Percentiles rank a stretch among this genome's conserved stretches.
phyloP scores from a whole-genome alignment of 2,329 filamentous ascomycete genomes.

The Talaromyces sp. region DNA sequence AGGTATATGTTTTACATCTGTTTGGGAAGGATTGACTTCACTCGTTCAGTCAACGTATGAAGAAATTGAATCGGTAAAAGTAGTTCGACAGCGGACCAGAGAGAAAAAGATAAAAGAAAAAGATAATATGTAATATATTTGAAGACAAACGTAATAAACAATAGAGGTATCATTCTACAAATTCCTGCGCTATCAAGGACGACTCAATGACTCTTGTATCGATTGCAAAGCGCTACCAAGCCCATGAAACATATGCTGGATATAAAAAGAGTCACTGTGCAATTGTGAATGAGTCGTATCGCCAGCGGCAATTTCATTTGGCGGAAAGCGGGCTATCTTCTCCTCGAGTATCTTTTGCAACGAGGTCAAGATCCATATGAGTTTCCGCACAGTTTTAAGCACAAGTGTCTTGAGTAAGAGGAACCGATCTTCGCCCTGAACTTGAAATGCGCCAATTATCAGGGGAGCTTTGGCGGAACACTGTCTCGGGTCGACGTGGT shows the following conservation, averaged over 20 bases:
- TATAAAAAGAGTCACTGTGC: background rate
- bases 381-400: background rate
- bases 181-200: background rate
- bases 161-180: background rate
- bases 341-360: constrained; percentile 4
- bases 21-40: background rate
- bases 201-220: background rate
- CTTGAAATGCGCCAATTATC: background rate
- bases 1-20: background rate
- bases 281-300: background rate
- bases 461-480: background rate
- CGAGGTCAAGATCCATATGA: background rate
- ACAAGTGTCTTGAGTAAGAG: background rate
- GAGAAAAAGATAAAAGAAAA: background rate
- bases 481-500: background rate
- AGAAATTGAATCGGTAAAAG: too few relatives aligned
- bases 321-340: background rate
- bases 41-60: background rate
- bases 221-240: background rate
- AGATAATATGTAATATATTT: background rate
- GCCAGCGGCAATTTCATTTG: background rate
- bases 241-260: constrained; percentile 7
- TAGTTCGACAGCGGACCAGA: background rate
- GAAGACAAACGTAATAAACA: background rate
- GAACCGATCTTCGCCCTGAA: background rate